A percentile compares a stretch with the other conserved stretches of the same genome.
These are phyloP conservation scores for Phytopythium mirpurense DNA, from an alignment of 352 stramenopile species.

Conservation along the genomic window DNA sequence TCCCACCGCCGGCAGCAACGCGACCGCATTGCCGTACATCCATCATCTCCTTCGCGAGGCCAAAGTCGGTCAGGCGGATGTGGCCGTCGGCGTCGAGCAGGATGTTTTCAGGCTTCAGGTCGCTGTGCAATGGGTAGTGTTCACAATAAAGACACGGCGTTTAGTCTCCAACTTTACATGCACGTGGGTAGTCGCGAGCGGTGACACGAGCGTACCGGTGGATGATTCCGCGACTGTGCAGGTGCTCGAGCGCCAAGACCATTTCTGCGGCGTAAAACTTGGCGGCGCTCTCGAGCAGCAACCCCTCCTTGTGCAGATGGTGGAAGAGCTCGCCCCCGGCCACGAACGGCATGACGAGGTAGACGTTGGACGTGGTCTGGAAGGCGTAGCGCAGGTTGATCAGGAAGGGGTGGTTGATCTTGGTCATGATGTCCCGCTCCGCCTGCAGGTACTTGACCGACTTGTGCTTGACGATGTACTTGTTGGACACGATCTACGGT, in stretches of 20 bases:
- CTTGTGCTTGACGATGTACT: conserved; percentile 85
- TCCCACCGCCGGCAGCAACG: background rate
- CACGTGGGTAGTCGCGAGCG: too few species aligned
- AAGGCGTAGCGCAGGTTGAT: conserved; percentile 79
- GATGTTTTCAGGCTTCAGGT: conserved; percentile 85
- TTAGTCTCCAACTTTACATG: too few species aligned
- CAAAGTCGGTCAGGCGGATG: conserved; percentile 85
- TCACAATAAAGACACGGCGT: too few species aligned
- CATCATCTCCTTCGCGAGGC: conserved; percentile 73
- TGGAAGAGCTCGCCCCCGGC: conserved; percentile 68
- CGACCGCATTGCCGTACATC: conserved; percentile 21
- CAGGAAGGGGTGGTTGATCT: conserved; percentile 83
- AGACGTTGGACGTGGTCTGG: conserved; percentile 76
- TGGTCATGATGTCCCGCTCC: conserved; percentile 84
- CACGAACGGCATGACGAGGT: conserved; percentile 79
- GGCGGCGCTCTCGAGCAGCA: conserved; percentile 62
- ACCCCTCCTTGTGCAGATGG: conserved; percentile 52
- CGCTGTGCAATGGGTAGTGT: too few species aligned
- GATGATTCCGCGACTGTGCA: conserved; percentile 76
- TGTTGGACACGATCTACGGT: conserved; percentile 73
- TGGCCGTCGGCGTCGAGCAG: conserved; percentile 76
- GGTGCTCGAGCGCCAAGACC: conserved; percentile 72
- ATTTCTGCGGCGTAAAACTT: conserved; percentile 85
- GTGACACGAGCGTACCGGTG: conserved; percentile 21
- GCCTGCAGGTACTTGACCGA: conserved; percentile 72